phyloP scores from a whole-genome alignment of 805 yeast genomes.

The Blastobotrys chiropterorum region DNA sequence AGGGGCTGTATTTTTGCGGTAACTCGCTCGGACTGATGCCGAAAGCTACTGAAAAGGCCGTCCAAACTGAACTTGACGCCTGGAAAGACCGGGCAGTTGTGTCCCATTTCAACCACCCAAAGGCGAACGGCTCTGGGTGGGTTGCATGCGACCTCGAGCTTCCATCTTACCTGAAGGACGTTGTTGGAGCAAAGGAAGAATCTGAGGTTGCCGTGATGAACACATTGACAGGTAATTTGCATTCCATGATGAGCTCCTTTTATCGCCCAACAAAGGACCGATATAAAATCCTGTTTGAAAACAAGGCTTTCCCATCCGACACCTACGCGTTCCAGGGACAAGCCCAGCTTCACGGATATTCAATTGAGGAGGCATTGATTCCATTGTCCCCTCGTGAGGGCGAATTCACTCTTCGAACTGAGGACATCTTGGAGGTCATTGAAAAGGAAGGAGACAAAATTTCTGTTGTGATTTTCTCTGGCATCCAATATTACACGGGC shows the following conservation, averaged over 20 bases:
- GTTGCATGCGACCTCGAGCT: conserved; percentile 77
- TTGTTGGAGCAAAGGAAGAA: conserved; percentile 67
- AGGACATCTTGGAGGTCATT: conserved; percentile 53
- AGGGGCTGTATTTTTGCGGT: conserved; percentile 70
- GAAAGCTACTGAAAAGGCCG: conserved; percentile 45
- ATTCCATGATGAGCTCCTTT: conserved; percentile 65
- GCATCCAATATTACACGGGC: conserved; percentile 89
- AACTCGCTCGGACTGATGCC: conserved; percentile 96
- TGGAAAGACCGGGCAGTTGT: conserved; percentile 82
- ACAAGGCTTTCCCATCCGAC: conserved; percentile 88
- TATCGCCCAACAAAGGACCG: conserved; percentile 53
- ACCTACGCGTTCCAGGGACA: conserved; percentile 78
- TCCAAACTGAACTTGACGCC: conserved; percentile 65
- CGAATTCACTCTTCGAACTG: conserved; percentile 52
- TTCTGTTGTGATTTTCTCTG: conserved; percentile 76
- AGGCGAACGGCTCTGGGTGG: conserved; percentile 54
- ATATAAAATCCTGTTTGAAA: conserved; percentile 73
- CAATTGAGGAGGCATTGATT: conserved; percentile 50
- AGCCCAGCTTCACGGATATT: conserved; percentile 53
- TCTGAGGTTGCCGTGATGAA: conserved; percentile 83
- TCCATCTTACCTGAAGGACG: conserved; percentile 56
- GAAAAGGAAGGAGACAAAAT: conserved; percentile 52
- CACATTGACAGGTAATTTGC: conserved; percentile 75
- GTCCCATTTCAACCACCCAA: conserved; percentile 55
- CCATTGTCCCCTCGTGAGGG: conserved; percentile 58